Evolutionary conservation across 495 filamentous ascomycete genomes (phyloP), one percentile per base, ranked within the genome.

Genomic region (Tuber umbilicatum): DNA sequence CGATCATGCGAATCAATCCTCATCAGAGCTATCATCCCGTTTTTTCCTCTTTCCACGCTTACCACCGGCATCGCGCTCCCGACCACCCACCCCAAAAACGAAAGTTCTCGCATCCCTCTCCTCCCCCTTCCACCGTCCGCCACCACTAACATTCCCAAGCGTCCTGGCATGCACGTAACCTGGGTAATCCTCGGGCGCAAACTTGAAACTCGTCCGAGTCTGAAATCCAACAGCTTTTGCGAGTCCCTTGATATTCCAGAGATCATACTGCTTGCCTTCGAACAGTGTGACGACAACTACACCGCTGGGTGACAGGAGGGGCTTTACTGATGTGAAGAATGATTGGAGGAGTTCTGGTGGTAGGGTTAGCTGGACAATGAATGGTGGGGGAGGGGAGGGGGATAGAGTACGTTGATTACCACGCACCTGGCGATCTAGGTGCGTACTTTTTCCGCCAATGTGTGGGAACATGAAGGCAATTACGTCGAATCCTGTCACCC

Each of bases 401-500:
- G n/a, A 70, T 82, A 27, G 23, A 60, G 12, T 70, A 86, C 86
- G 85, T 84, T 98, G 95, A 82, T 99, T 98, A 78, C 90, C 87
- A 45, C 95, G 89, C 19, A 97, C 93, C 85, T 99, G 95, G 27
- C 95, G 86, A 84, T 97, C 97, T 70, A 97, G 92, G 84, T 99
- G 95, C 68, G 89, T 98, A 68, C 89, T 91, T 76, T 93, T 89
- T 12, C 95, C 95, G 71, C 95, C 95, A 2, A 97, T 91, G 84
- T 99, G 95, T 69, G 95, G 95, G 84, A 99, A 99, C 85, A 97
- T 97, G 87, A 97, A 99, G 69, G 93, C 87, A 70, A 97, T 89
- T 47, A 88, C 85, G 82, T 97, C 91, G 85, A 90, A 94, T 31
- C 55, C 55, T 35, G 35, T 27, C 27, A 1, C 14, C 27, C 31